Evolutionary conservation across 257 asterid genomes (phyloP).

Genomic region (Perilla frutescens): DNA sequence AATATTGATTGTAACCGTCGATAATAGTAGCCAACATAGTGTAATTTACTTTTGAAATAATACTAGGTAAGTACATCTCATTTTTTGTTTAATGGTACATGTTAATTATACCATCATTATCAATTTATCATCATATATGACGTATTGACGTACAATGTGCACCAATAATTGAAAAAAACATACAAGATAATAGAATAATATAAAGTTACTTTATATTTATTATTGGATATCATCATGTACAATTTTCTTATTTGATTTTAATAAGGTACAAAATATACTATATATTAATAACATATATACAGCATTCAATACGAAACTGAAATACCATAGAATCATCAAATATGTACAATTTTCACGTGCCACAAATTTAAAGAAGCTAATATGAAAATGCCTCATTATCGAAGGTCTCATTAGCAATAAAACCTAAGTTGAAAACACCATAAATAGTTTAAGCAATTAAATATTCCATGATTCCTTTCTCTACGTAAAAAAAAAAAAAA

Average conservation of each 20-base stretch:
- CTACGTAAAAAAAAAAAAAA: constrained; percentile 27
- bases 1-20: background rate
- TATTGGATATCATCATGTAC: too few relatives aligned
- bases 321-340: too few relatives aligned
- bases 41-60: background rate
- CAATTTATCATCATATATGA: too few relatives aligned
- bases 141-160: too few relatives aligned
- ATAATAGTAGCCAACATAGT: background rate
- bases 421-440: background rate
- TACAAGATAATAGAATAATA: too few relatives aligned
- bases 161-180: too few relatives aligned
- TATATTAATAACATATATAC: too few relatives aligned
- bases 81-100: background rate
- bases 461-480: constrained; percentile 21
- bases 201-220: too few relatives aligned
- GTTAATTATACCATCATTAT: background rate
- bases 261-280: too few relatives aligned
- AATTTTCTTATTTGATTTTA: too few relatives aligned
- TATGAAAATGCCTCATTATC: constrained; percentile 20
- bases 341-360: background rate
- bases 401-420: constrained; percentile 17
- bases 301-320: too few relatives aligned
- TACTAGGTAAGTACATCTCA: background rate
- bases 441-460: constrained; percentile 30
- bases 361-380: constrained; percentile 1